Evolutionary conservation across 805 yeast genomes (phyloP), one percentile per base, ranked within the genome.

Genomic region (Metschnikowia lunata): DNA sequence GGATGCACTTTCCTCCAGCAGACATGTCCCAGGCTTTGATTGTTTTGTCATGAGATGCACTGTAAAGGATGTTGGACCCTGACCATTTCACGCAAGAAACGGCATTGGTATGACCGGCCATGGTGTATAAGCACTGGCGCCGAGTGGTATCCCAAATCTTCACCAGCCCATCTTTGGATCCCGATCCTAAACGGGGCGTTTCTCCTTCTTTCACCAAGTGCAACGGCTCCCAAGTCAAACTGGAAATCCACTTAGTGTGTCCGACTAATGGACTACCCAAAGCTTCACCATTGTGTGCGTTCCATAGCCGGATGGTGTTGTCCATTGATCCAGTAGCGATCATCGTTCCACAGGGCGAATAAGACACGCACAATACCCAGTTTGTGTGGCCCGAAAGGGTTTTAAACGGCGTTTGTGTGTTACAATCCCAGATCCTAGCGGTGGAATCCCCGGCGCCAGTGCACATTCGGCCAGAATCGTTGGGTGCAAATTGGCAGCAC

Each of bases 1-100:
- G 88, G 30, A 85, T 72, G 53, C 95, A 79, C 53, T 78, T 79
- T 28, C 97, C 98, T 38, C 77, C 78, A 3, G 72, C 74, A 34
- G 74, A 69, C 6, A 87, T 80, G 58, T 87, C 91, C 99, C 99
- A 93, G 1, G 86, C 87, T 63, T 83, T 85, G 51, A 93, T 84
- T 6, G 97, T 86, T 60, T 90, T 91, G 64, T 93, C 99, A 59
- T 93, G 98, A 8, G 97, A 89, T 1, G 87, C 90, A 29, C 95
- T 80, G 63, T 90, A 93, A 30, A 93, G 74, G 14, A 84, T 72
- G 42, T 89, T 88, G 37, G 80, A 70, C 2, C 99, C 99, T 46
- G 97, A 87, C 99, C 99, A 93, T 63, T 83, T 89, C n/a, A 90
- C 95, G 67, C 97, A 88, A 1, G 96, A 83, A 2, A 93, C 97